phyloP scores from a whole-genome alignment of 306 rosid species.

The Acmispon strigosus region DNA sequence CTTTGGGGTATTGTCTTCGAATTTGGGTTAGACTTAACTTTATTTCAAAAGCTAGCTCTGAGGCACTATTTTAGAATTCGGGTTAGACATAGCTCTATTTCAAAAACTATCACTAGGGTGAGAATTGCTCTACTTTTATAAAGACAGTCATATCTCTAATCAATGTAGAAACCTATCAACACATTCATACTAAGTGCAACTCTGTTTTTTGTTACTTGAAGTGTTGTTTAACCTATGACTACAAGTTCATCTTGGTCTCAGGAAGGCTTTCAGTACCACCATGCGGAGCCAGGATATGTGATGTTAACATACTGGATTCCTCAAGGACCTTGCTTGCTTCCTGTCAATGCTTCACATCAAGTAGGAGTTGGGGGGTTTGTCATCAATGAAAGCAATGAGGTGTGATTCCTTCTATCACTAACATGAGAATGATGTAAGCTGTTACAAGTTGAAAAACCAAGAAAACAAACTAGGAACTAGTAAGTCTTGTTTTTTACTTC shows the following conservation, averaged over 20 bases:
- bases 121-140: too few relatives aligned
- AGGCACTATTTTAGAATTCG: too few relatives aligned
- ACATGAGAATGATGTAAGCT: neutral
- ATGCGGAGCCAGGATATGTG: slow-evolving; percentile 67
- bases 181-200: too few relatives aligned
- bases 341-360: slow-evolving; percentile 72
- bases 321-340: slow-evolving; percentile 67
- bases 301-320: slow-evolving; percentile 81
- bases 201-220: neutral
- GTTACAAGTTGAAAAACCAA: neutral
- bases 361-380: slow-evolving; percentile 82
- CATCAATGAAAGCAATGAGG: slow-evolving; percentile 57
- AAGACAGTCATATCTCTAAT: too few relatives aligned
- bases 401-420: slow-evolving; percentile 15
- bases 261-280: slow-evolving; percentile 78
- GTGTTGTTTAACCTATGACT: neutral
- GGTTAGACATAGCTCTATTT: too few relatives aligned
- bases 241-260: slow-evolving; percentile 32
- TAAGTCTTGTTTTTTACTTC: neutral
- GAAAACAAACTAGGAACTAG: neutral
- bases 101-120: too few relatives aligned
- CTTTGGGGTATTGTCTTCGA: too few relatives aligned
- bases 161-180: too few relatives aligned
- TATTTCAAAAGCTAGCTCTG: too few relatives aligned
- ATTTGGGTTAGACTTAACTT: too few relatives aligned